A percentile compares a stretch with the other conserved stretches of the same genome.
Conservation (phyloP, 176 grass and related monocot genomes). For the Carex kokanica region DNA sequence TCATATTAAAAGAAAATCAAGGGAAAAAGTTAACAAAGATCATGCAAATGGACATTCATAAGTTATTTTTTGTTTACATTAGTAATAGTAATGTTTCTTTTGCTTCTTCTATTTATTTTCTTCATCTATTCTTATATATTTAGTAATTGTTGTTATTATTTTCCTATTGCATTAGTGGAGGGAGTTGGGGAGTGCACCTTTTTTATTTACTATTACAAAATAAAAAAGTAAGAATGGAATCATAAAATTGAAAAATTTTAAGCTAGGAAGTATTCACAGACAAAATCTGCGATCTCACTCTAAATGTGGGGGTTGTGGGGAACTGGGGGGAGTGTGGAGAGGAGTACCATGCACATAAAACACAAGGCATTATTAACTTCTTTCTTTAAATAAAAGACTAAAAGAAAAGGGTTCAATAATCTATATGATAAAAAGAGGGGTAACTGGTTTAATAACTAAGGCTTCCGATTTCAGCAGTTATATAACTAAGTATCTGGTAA, state of each 20-base stretch:
- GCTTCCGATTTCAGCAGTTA: background rate
- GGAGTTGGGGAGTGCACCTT: background rate
- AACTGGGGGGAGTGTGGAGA: too few species aligned
- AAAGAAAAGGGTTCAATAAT: background rate
- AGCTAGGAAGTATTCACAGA: background rate
- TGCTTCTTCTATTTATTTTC: background rate
- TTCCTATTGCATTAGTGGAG: background rate
- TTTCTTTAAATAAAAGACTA: background rate
- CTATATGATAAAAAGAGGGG: background rate
- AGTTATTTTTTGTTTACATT: background rate
- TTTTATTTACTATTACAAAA: background rate
- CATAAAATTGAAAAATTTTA: too few species aligned
- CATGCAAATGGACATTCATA: background rate
- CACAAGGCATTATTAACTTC: background rate
- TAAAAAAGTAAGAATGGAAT: background rate
- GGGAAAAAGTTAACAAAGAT: background rate
- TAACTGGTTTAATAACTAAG: background rate
- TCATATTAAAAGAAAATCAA: slow-evolving; percentile 20
- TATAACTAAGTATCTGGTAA: background rate
- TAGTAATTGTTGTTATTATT: background rate
- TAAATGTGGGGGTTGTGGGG: background rate
- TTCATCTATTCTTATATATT: background rate
- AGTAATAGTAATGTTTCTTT: background rate
- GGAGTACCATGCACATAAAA: background rate
- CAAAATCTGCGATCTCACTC: too few species aligned